A percentile compares a stretch with the other conserved stretches of the same genome.
Conservation (phyloP, 2,329 filamentous ascomycete species). For the Talaromyces sp. region DNA sequence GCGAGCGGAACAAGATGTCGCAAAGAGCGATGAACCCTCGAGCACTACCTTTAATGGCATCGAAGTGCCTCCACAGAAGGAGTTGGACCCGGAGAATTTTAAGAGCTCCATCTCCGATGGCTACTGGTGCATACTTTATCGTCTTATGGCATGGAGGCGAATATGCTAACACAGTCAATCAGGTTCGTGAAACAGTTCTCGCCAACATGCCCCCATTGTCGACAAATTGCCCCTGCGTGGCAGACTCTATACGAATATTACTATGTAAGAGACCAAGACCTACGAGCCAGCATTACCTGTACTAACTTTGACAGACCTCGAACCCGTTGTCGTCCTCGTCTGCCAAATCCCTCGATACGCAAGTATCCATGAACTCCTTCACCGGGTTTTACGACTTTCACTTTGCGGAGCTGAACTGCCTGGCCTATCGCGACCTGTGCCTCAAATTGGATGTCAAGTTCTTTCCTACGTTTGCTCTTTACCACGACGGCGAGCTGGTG, state of each 20-base stretch:
- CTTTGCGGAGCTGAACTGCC: slow-evolving; percentile 81
- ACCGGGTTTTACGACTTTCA: slow-evolving; percentile 81
- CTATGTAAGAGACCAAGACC: slow-evolving; percentile 37
- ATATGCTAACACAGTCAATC: neutral
- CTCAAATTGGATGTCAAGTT: slow-evolving; percentile 58
- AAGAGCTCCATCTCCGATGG: slow-evolving; percentile 46
- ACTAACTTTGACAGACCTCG: slow-evolving; percentile 58
- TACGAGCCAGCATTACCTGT: neutral
- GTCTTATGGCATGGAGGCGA: neutral
- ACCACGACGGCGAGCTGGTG: slow-evolving; percentile 67
- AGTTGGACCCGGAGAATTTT: slow-evolving; percentile 45
- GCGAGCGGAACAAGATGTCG: slow-evolving; percentile 15
- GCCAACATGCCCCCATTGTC: slow-evolving; percentile 63
- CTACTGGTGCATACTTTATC: slow-evolving; percentile 40
- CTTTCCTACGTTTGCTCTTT: slow-evolving; percentile 75
- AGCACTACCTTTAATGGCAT: slow-evolving; percentile 48
- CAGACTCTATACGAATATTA: slow-evolving; percentile 96
- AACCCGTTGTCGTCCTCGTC: slow-evolving; percentile 57
- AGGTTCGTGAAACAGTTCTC: slow-evolving; percentile 53
- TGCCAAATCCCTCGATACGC: slow-evolving; percentile 45
- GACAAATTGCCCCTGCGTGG: slow-evolving; percentile 72
- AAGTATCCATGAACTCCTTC: slow-evolving; percentile 60
- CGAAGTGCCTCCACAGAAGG: slow-evolving; percentile 46
- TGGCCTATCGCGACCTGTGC: slow-evolving; percentile 77
- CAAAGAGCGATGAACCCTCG: slow-evolving; percentile 13